Conservation (phyloP, 2,329 filamentous ascomycete genomes). For the Cladosporium sp. region DNA sequence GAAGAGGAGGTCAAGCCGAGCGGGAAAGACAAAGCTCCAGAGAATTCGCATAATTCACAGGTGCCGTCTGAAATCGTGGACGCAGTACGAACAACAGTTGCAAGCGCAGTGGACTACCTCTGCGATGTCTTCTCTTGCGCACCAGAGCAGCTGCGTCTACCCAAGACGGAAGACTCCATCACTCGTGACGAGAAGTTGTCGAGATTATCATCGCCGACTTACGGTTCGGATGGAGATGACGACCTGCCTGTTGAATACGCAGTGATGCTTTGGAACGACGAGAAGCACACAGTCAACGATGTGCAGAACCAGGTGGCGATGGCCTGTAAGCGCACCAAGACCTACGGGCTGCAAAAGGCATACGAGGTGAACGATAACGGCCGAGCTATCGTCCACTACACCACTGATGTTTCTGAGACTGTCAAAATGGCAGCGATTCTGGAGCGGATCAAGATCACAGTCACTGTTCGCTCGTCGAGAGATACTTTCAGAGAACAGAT, state of each 20-base stretch:
- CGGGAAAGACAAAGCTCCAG: slow-evolving; percentile 50
- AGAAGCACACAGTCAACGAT: slow-evolving; percentile 93
- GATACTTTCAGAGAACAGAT: slow-evolving; percentile 98
- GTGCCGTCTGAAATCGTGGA: slow-evolving; percentile 71
- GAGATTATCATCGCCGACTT: slow-evolving; percentile 56
- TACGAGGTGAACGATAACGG: slow-evolving; percentile 87
- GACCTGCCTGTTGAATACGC: slow-evolving; percentile 64
- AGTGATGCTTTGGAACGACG: slow-evolving; percentile 92
- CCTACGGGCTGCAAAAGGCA: slow-evolving; percentile 68
- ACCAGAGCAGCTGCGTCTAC: slow-evolving; percentile 83
- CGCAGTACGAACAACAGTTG: slow-evolving; percentile 79
- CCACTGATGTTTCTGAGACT: slow-evolving; percentile 65
- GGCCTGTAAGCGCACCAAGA: slow-evolving; percentile 69
- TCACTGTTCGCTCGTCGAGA: slow-evolving; percentile 86
- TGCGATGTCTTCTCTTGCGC: slow-evolving; percentile 98
- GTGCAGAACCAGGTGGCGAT: slow-evolving; percentile 85
- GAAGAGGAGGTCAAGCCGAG: slow-evolving; percentile 32
- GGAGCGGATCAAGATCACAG: slow-evolving; percentile 92
- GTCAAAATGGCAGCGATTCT: slow-evolving; percentile 77
- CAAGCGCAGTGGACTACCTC: slow-evolving; percentile 83
- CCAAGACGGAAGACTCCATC: slow-evolving; percentile 79
- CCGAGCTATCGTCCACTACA: slow-evolving; percentile 76
- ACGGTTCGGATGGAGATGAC: slow-evolving; percentile 2
- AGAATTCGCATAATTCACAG: slow-evolving; percentile 15
- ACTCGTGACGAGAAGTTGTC: slow-evolving; percentile 75